phyloP scores from a whole-genome alignment of 2,329 filamentous ascomycete genomes.

The Microdochium nivale region DNA sequence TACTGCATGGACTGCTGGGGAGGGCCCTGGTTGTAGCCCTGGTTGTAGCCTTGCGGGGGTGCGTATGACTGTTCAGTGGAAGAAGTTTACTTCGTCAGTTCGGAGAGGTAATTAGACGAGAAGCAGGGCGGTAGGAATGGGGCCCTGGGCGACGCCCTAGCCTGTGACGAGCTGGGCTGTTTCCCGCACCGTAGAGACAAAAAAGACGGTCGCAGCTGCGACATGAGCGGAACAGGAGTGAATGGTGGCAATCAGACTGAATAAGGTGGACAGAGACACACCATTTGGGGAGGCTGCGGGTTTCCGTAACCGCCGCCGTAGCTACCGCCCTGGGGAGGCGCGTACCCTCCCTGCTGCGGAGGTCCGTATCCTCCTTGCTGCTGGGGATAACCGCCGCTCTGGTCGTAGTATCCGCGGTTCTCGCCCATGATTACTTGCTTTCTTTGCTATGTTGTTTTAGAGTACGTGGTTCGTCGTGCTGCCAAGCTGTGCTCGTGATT shows the following conservation, averaged over 20 bases:
- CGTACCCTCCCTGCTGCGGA: not conserved
- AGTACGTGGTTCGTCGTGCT: not conserved
- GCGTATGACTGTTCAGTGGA: not conserved
- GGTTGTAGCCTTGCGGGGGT: conserved; percentile 17
- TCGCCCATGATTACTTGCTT: not conserved
- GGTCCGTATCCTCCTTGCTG: not conserved
- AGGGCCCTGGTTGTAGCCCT: conserved; percentile 21
- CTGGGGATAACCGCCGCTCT: conserved; percentile 6
- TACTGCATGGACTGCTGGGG: conserved; percentile 34
- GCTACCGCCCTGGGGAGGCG: not conserved
- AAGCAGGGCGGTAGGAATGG: not conserved
- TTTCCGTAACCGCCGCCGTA: not conserved
- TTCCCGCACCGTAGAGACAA: no score
- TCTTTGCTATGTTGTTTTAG: not conserved
- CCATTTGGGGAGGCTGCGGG: not conserved
- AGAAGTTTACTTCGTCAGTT: not conserved
- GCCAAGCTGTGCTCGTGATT: not conserved
- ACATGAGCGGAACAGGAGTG: no score
- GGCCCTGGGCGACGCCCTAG: not conserved
- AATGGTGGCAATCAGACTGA: not conserved
- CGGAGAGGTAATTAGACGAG: no score
- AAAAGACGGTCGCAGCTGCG: no score
- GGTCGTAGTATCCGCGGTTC: conserved; percentile 21
- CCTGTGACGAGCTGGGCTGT: no score
- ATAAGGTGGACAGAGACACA: not conserved